A percentile compares a stretch with the other conserved stretches of the same genome.
phyloP scores from a whole-genome alignment of 1,284 basidiomycete species.

The Apiotrichum mycotoxinovorans region DNA sequence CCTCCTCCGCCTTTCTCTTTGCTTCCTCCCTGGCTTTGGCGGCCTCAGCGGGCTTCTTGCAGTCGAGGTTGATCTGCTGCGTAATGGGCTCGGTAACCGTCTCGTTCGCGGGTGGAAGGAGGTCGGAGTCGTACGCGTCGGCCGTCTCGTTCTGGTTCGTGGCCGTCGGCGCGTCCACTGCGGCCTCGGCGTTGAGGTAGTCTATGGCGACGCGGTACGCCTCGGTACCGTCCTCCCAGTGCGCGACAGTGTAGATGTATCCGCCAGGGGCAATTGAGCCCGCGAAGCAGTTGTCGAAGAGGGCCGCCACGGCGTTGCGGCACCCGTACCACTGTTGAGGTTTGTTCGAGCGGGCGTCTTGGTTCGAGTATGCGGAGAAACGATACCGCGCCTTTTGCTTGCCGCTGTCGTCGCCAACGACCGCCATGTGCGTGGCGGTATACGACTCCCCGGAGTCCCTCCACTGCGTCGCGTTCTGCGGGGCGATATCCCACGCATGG shows the following conservation, averaged over 20 bases:
- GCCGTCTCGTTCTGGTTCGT: not conserved
- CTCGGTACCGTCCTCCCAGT: not conserved
- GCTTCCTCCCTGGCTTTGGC: too few species aligned
- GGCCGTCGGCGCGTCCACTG: not conserved
- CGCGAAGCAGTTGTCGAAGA: not conserved
- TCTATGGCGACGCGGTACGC: not conserved
- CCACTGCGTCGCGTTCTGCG: not conserved
- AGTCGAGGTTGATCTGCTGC: not conserved
- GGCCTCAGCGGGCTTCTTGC: too few species aligned
- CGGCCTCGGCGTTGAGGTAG: not conserved
- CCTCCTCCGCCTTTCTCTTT: too few species aligned
- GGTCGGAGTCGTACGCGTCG: not conserved
- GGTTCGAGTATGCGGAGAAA: not conserved
- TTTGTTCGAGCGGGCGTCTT: not conserved
- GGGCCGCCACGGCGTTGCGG: not conserved
- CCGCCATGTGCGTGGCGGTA: not conserved
- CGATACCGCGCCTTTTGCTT: not conserved
- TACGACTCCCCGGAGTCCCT: not conserved
- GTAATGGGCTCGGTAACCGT: not conserved
- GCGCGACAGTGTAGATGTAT: not conserved
- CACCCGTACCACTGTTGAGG: not conserved
- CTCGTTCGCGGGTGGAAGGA: not conserved
- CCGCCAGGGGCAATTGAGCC: too few species aligned
- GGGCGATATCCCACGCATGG: not conserved
- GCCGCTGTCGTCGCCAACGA: not conserved